phyloP scores from a whole-genome alignment of 148 eudicot genomes.

The Mesembryanthemum crystallinum region DNA sequence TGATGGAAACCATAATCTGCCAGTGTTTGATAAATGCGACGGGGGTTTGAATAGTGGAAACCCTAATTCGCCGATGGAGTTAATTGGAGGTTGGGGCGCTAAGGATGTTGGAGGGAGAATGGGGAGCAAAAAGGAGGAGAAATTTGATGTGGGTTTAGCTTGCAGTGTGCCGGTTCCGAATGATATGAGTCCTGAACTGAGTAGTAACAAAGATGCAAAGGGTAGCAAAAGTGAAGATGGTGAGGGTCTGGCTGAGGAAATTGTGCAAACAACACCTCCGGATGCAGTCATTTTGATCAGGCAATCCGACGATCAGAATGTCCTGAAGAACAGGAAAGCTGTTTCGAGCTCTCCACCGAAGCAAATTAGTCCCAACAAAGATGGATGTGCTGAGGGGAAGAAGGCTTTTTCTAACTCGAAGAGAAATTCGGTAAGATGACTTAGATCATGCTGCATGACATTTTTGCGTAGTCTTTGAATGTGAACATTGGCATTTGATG shows the following conservation, averaged over 20 bases:
- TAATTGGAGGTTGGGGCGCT: background rate
- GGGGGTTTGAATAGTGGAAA: background rate
- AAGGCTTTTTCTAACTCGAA: constrained; percentile 11
- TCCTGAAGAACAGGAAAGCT: background rate
- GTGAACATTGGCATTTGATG: background rate
- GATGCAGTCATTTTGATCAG: constrained; percentile 27
- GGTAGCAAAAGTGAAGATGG: background rate
- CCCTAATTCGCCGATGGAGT: background rate
- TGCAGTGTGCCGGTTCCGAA: background rate
- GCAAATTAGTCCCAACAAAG: constrained; percentile 22
- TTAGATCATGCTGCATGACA: background rate
- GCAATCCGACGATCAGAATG: constrained; percentile 13
- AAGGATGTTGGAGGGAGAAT: background rate
- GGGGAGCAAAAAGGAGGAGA: constrained; percentile 2
- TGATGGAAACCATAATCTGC: background rate
- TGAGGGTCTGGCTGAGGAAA: constrained; percentile 27
- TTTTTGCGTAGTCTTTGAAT: background rate
- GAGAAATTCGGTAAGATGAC: constrained; percentile 28
- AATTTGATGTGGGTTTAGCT: constrained; percentile 21
- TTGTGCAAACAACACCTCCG: constrained; percentile 54
- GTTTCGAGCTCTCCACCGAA: constrained; percentile 19
- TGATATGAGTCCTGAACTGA: constrained; percentile 26
- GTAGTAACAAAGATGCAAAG: background rate
- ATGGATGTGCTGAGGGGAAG: constrained; percentile 10
- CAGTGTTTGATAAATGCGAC: constrained; percentile 1